Conservation (phyloP, 495 filamentous ascomycete species). For the Daldinia grandis region DNA sequence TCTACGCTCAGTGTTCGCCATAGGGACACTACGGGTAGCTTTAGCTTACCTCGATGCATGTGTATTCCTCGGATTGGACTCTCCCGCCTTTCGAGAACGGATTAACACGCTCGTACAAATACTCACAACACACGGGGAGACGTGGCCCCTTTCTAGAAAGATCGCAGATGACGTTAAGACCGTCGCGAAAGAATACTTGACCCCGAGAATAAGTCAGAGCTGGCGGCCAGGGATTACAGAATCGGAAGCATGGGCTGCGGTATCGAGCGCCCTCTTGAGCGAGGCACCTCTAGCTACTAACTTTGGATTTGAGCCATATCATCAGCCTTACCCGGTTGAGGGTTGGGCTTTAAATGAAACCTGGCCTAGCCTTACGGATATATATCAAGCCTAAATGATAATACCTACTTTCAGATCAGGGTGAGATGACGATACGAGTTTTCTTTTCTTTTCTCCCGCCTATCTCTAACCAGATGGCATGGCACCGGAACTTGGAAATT, state of each 20-base stretch:
- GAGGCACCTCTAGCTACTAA: constrained; percentile 14
- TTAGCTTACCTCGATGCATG: constrained; percentile 57
- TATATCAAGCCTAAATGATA: constrained; percentile 33
- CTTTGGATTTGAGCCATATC: constrained; percentile 34
- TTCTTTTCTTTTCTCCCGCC: background rate
- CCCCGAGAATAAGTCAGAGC: constrained; percentile 26
- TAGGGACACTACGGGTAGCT: constrained; percentile 63
- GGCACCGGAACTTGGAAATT: constrained; percentile 22
- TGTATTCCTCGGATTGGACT: constrained; percentile 65
- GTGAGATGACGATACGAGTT: constrained; percentile 6
- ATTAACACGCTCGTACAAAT: constrained; percentile 72
- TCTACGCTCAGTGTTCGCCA: constrained; percentile 74
- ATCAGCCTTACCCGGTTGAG: constrained; percentile 31
- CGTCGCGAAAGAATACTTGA: constrained; percentile 58
- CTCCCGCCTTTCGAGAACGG: constrained; percentile 67
- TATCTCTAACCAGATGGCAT: constrained; percentile 13
- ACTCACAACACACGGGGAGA: constrained; percentile 67
- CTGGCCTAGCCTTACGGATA: constrained; percentile 37
- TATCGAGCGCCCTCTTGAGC: constrained; percentile 24
- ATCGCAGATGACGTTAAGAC: constrained; percentile 68
- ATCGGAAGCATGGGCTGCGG: constrained; percentile 32
- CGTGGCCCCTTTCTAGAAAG: constrained; percentile 70
- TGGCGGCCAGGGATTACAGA: constrained; percentile 28
- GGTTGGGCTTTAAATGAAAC: constrained; percentile 32
- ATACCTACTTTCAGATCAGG: constrained; percentile 1